These are phyloP conservation scores for Geosmithia putterillii DNA, from an alignment of 2,329 filamentous ascomycete genomes.

Conservation along the genomic window DNA sequence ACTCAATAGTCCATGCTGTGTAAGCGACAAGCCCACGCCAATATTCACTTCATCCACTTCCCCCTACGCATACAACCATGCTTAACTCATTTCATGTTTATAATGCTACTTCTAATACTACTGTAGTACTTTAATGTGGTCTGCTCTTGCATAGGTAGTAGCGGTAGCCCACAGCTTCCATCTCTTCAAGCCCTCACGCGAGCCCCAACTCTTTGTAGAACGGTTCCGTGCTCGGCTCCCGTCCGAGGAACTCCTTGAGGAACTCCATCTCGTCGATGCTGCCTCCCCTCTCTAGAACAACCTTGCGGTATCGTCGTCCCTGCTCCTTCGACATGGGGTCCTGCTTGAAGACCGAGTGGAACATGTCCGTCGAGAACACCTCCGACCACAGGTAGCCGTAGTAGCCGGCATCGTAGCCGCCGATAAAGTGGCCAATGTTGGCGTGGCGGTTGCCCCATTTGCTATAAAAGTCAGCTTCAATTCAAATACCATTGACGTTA, in stretches of 20 bases:
- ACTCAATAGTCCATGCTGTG: too few relatives aligned
- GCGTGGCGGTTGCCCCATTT: slow-evolving; percentile 69
- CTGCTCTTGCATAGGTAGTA: neutral
- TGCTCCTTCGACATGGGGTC: slow-evolving; percentile 67
- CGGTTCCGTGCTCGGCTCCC: slow-evolving; percentile 64
- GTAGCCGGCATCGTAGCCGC: slow-evolving; percentile 77
- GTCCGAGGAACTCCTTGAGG: slow-evolving; percentile 64
- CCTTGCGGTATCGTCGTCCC: slow-evolving; percentile 65
- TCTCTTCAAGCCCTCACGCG: neutral
- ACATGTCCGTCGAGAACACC: slow-evolving; percentile 81
- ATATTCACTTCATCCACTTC: too few relatives aligned
- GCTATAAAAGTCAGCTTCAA: slow-evolving; percentile 21
- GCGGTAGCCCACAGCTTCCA: neutral
- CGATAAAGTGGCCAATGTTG: slow-evolving; percentile 72
- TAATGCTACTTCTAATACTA: too few relatives aligned
- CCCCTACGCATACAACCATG: too few relatives aligned
- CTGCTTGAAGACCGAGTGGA: slow-evolving; percentile 65
- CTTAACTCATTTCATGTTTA: too few relatives aligned
- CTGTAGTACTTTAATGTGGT: too few relatives aligned
- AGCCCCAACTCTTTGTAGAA: slow-evolving; percentile 69
- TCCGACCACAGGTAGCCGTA: slow-evolving; percentile 65
- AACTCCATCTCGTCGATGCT: slow-evolving; percentile 73
- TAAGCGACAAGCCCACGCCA: too few relatives aligned
- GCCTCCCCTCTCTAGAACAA: slow-evolving; percentile 66
- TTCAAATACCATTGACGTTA: too few relatives aligned